A percentile compares a stretch with the other conserved stretches of the same genome.
Evolutionary conservation across 1,139 yeast genomes (phyloP).

Genomic region (Saccharomycopsis phalli): DNA sequence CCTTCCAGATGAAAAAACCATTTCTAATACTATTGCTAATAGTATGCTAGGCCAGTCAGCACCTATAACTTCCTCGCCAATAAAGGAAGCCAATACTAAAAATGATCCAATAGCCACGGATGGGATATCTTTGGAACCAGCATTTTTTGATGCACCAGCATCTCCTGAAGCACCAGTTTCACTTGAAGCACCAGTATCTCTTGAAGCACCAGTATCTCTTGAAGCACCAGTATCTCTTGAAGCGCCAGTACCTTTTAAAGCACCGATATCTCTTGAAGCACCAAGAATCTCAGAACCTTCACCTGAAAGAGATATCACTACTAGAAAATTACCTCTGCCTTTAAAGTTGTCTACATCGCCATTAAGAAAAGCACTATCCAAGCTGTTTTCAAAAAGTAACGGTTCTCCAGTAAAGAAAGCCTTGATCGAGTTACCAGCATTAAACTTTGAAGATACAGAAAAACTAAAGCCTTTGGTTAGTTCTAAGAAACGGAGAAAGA

Average conservation of each 20-base stretch:
- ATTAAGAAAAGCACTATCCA: constrained; percentile 11
- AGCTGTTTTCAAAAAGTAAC: not conserved
- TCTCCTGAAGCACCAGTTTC: not conserved
- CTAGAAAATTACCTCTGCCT: constrained; percentile 12
- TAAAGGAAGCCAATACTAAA: constrained; percentile 10
- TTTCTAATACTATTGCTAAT: constrained; percentile 19
- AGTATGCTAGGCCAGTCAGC: constrained; percentile 17
- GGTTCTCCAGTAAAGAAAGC: not conserved
- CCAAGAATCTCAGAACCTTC: not conserved
- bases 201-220: not conserved
- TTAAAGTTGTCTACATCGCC: constrained; percentile 16
- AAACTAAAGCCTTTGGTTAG: constrained; percentile 12
- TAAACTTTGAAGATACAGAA: constrained; percentile 12
- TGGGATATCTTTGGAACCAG: not conserved
- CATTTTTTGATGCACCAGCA: not conserved
- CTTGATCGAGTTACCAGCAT: constrained; percentile 7
- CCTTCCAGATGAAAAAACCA: constrained; percentile 18
- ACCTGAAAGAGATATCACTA: not conserved
- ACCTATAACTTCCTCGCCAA: constrained; percentile 20
- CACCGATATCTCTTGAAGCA: not conserved
- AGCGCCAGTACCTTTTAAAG: too few relatives aligned
- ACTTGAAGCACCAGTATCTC: not conserved
- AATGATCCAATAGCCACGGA: too few relatives aligned
- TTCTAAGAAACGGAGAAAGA: constrained; percentile 10
- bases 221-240: not conserved